A percentile compares a stretch with the other conserved stretches of the same genome.
Evolutionary conservation across 768 basidiomycete species (phyloP).

Genomic region (Mycena rebaudengoi): DNA sequence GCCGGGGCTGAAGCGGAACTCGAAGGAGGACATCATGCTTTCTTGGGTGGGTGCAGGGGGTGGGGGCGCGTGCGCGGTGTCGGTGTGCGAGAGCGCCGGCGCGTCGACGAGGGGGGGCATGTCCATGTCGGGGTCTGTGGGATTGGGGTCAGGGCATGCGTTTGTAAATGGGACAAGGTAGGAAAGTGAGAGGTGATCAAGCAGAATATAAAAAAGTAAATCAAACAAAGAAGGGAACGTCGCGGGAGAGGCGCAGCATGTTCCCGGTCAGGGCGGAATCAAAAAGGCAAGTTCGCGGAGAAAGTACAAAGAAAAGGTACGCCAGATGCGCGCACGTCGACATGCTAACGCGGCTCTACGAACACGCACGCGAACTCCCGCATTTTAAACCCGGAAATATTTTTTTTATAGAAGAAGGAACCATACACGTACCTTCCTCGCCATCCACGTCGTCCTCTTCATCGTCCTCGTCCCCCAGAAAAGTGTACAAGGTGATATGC

Average conservation of each 20-base stretch:
- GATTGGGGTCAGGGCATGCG: background rate
- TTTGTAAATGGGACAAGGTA: background rate
- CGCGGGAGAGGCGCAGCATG: no score
- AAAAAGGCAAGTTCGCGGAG: background rate
- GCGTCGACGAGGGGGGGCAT: conserved; percentile 29
- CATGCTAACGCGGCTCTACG: no score
- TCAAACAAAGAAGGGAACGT: background rate
- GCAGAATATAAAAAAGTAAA: background rate
- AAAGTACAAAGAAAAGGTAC: background rate
- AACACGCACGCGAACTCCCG: no score
- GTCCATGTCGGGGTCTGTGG: conserved; percentile 6
- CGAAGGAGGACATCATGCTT: conserved; percentile 27
- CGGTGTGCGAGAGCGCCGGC: background rate
- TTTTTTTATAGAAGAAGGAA: background rate
- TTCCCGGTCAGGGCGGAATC: no score
- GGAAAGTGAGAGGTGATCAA: background rate
- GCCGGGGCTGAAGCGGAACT: conserved; percentile 19
- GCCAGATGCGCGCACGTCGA: no score
- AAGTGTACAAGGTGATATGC: conserved; percentile 23
- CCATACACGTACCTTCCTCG: conserved; percentile 15
- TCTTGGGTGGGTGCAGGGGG: conserved; percentile 8
- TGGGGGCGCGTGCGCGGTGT: background rate
- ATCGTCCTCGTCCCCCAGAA: conserved; percentile 27
- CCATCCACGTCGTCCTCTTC: background rate
- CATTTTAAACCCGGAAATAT: no score